Conservation (phyloP, 768 basidiomycete genomes). For the Serendipita sp. region DNA sequence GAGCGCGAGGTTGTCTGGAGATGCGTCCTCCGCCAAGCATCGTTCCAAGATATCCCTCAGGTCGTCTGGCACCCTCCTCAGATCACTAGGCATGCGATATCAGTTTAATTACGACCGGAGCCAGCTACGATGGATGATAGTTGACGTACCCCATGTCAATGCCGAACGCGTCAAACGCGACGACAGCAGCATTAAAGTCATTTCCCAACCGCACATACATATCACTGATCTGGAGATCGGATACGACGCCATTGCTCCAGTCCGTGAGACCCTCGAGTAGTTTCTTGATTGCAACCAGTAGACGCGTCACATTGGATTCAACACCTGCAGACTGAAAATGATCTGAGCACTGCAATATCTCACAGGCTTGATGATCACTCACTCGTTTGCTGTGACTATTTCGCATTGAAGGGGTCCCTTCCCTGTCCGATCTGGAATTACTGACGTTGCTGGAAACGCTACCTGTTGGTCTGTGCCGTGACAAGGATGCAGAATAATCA, state of each 20-base stretch:
- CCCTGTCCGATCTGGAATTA: not conserved
- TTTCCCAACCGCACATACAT: conserved; percentile 94
- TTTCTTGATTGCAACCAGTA: conserved; percentile 87
- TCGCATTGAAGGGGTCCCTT: not conserved
- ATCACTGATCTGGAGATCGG: conserved; percentile 79
- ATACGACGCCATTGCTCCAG: conserved; percentile 62
- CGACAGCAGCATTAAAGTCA: conserved; percentile 88
- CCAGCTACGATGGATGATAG: conserved; percentile 9
- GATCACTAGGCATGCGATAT: conserved; percentile 40
- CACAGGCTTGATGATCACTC: not conserved
- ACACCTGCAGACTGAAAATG: not conserved
- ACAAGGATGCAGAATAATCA: not conserved
- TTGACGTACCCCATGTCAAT: conserved; percentile 79
- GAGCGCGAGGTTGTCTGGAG: conserved; percentile 63
- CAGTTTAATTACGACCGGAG: not conserved
- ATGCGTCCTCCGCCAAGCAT: conserved; percentile 83
- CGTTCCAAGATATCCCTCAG: conserved; percentile 78
- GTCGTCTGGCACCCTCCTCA: conserved; percentile 75
- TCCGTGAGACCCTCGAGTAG: conserved; percentile 78
- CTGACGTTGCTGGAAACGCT: conserved; percentile 1
- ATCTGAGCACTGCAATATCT: not conserved
- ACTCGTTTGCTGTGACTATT: not conserved
- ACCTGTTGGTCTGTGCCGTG: not conserved
- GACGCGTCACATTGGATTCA: conserved; percentile 21
- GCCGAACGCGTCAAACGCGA: conserved; percentile 68